Base-by-base conservation (phyloP, 2,329 filamentous ascomycete genomes). In the Fusarium setosum region DNA sequence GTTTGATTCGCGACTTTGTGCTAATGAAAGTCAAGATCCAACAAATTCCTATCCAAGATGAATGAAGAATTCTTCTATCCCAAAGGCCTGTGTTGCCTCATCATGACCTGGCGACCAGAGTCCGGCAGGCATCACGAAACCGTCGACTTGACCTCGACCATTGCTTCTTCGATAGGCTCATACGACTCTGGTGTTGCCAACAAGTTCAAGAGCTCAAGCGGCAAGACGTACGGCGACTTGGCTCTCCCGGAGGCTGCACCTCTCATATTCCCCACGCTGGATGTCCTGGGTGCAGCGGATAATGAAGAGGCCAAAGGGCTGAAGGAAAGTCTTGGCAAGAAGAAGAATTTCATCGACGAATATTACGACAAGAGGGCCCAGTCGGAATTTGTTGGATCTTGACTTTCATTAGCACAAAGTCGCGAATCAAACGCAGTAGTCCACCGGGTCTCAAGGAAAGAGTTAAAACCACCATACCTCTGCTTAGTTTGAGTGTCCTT, bases 21-120 rank as follows among this genome's bases (percentile, higher is more conserved):
- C n/a, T n/a, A n/a, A n/a, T 29, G 26, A 29, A 9, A 29, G 3
- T 29, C 26, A 29, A 75, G 79, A 38, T 80, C 83, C 0, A 88
- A 88, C 66, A 75, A 71, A 1, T 89, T 86, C 69, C 79, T 90
- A 15, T 81, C 88, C 64, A 74, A 78, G 32, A 80, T 87, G 67
- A 90, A 89, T 67, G 77, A 82, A 9, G 78, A 83, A 3, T 81
- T 87, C 59, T 90, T 89, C 73, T 80, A 78, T 47, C 86, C 87
- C 0, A 81, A 80, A 2, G 86, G 86, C 0, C 78, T 89, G 0
- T 85, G 83, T 20, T 72, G 69, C 8, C 26, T 77, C 21, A 77
- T 90, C 37, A 81, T 88, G 75, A 83, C 83, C 2, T 87, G 79
- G 75, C 82, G 82, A 50, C 81, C 83, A 1, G 77, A 80, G 5